These are phyloP conservation scores for Alternaria sp. DNA, from an alignment of 2,329 filamentous ascomycete species.

Conservation along the genomic window DNA sequence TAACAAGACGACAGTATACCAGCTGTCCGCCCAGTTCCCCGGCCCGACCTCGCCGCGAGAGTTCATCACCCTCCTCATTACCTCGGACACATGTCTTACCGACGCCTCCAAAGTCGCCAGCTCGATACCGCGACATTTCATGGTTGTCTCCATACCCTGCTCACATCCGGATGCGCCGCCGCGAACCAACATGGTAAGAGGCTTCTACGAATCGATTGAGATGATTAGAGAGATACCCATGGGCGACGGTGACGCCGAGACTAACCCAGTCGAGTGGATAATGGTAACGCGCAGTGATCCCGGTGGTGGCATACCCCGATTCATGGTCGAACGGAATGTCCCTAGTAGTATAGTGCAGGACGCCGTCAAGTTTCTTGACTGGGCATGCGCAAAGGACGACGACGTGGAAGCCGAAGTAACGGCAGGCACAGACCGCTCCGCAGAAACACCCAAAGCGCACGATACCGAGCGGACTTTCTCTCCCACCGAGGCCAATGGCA, in stretches of 20 bases:
- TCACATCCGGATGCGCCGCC: constrained; percentile 76
- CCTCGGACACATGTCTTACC: constrained; percentile 64
- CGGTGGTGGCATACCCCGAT: constrained; percentile 85
- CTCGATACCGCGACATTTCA: constrained; percentile 71
- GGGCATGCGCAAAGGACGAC: constrained; percentile 68
- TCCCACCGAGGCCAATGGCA: constrained; percentile 44
- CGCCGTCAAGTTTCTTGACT: constrained; percentile 81
- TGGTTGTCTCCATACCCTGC: constrained; percentile 88
- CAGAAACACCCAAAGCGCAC: constrained; percentile 17
- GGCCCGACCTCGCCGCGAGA: constrained; percentile 88
- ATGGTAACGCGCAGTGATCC: constrained; percentile 93
- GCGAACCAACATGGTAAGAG: constrained; percentile 78
- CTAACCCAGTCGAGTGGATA: constrained; percentile 82
- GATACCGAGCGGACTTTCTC: constrained; percentile 34
- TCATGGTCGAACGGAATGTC: constrained; percentile 90
- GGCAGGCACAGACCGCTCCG: constrained; percentile 36
- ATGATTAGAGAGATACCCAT: constrained; percentile 83
- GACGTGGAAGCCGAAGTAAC: constrained; percentile 21
- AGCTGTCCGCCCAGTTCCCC: constrained; percentile 88
- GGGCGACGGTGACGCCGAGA: constrained; percentile 57
- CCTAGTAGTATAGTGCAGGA: constrained; percentile 81
- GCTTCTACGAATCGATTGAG: constrained; percentile 90
- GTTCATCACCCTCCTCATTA: constrained; percentile 82
- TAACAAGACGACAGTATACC: constrained; percentile 68
- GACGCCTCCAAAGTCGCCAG: constrained; percentile 54